These are phyloP conservation scores for Plenodomus tracheiphilus DNA, from an alignment of 2,329 filamentous ascomycete species.

Conservation along the genomic window DNA sequence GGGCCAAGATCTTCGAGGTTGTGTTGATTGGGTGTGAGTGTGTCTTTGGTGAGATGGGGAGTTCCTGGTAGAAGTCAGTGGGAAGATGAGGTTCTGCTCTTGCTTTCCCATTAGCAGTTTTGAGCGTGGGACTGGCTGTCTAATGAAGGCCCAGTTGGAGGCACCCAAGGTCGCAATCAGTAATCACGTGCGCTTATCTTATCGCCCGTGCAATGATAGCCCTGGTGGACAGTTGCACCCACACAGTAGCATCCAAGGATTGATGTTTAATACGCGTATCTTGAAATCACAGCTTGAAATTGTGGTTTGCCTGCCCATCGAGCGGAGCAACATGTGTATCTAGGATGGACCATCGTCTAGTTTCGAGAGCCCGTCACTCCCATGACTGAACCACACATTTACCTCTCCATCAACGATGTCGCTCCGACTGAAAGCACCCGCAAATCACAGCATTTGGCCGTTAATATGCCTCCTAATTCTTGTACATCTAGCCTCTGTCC, in stretches of 20 bases:
- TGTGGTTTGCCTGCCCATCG: not conserved
- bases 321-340: not conserved
- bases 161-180: conserved; percentile 2
- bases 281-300: not conserved
- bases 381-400: not conserved
- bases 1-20: too few relatives aligned
- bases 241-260: not conserved
- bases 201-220: conserved; percentile 2
- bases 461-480: conserved; percentile 38
- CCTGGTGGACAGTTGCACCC: not conserved
- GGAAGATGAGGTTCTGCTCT: too few relatives aligned
- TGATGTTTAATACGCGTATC: not conserved
- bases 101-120: not conserved
- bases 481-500: conserved; percentile 35
- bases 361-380: not conserved
- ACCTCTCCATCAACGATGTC: not conserved
- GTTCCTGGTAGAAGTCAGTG: too few relatives aligned
- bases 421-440: not conserved
- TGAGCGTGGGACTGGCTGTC: not conserved
- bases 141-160: not conserved
- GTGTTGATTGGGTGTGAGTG: too few relatives aligned
- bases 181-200: conserved; percentile 12
- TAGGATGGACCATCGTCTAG: not conserved
- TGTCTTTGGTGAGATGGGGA: too few relatives aligned
- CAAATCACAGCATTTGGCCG: conserved; percentile 25